phyloP scores from a whole-genome alignment of 2,329 filamentous ascomycete species.

The Fonsecaea nubica region DNA sequence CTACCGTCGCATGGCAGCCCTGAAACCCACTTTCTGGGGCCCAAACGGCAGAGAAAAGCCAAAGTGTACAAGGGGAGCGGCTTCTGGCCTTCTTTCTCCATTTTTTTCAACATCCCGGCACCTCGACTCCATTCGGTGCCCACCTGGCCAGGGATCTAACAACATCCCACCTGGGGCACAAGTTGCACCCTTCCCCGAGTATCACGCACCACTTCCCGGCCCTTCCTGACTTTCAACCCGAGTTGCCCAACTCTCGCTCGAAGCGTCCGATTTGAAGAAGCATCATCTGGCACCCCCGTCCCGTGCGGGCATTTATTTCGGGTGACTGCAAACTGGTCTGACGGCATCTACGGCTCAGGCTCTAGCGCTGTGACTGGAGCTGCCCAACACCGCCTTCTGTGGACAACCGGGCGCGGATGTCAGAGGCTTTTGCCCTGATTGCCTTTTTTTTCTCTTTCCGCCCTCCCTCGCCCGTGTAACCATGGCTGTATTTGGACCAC shows the following conservation, averaged over 20 bases:
- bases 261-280: slow-evolving; percentile 8
- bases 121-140: slow-evolving; percentile 13
- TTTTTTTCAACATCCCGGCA: slow-evolving; percentile 9
- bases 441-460: slow-evolving; percentile 23
- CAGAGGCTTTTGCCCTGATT: slow-evolving; percentile 33
- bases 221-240: slow-evolving; percentile 15
- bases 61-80: slow-evolving; percentile 16
- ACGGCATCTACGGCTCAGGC: slow-evolving; percentile 34
- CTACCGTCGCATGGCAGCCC: slow-evolving; percentile 36
- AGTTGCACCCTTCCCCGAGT: slow-evolving; percentile 8
- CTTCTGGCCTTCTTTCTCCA: slow-evolving; percentile 23
- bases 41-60: slow-evolving; percentile 17
- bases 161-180: slow-evolving; percentile 18
- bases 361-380: slow-evolving; percentile 36
- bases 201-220: slow-evolving; percentile 18
- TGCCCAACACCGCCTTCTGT: slow-evolving; percentile 34
- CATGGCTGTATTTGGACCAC: slow-evolving; percentile 35
- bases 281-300: slow-evolving; percentile 21
- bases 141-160: slow-evolving; percentile 12
- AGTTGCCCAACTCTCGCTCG: slow-evolving; percentile 12
- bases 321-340: slow-evolving; percentile 33
- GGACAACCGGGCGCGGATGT: slow-evolving; percentile 37
- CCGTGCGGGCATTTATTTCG: slow-evolving; percentile 30
- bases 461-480: slow-evolving; percentile 36
- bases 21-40: slow-evolving; percentile 27